Conservation (phyloP, 345 rosid genomes). For the Anacardium occidentale region DNA sequence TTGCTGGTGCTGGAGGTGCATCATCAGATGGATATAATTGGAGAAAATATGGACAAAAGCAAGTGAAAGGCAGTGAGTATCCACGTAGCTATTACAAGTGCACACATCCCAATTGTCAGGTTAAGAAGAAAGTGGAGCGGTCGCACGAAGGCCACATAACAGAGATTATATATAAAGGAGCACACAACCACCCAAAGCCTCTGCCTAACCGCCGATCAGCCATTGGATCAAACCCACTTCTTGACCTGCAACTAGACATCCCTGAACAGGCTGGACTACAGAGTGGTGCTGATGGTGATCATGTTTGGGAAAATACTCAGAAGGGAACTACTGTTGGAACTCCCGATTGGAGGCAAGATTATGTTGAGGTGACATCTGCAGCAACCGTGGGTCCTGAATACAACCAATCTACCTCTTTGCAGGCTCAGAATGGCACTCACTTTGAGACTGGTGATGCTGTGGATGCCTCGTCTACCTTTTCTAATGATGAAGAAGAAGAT, state of each 20-base stretch:
- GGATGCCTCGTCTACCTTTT: constrained; percentile 71
- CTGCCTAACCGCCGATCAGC: constrained; percentile 61
- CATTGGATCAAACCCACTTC: constrained; percentile 47
- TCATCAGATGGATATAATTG: constrained; percentile 93
- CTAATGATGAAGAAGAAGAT: constrained; percentile 72
- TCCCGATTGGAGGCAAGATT: constrained; percentile 62
- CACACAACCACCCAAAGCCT: constrained; percentile 83
- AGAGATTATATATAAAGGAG: constrained; percentile 93
- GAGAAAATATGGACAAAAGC: constrained; percentile 97
- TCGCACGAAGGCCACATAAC: constrained; percentile 96
- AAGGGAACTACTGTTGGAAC: constrained; percentile 38
- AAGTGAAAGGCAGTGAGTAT: constrained; percentile 93
- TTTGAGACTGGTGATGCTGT: constrained; percentile 65
- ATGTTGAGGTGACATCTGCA: constrained; percentile 64
- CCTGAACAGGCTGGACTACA: constrained; percentile 51
- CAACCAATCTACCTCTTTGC: constrained; percentile 45
- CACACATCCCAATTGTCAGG: constrained; percentile 77
- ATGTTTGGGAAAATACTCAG: constrained; percentile 45
- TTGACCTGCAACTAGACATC: constrained; percentile 53
- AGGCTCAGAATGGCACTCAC: constrained; percentile 46
- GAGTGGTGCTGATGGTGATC: constrained; percentile 47
- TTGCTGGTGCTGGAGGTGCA: constrained; percentile 48
- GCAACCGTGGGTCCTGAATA: constrained; percentile 51
- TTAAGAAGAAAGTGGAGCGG: constrained; percentile 94
- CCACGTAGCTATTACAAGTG: constrained; percentile 98